phyloP scores from a whole-genome alignment of 371 early-diverging fungal species.

The Mortierella sp. region DNA sequence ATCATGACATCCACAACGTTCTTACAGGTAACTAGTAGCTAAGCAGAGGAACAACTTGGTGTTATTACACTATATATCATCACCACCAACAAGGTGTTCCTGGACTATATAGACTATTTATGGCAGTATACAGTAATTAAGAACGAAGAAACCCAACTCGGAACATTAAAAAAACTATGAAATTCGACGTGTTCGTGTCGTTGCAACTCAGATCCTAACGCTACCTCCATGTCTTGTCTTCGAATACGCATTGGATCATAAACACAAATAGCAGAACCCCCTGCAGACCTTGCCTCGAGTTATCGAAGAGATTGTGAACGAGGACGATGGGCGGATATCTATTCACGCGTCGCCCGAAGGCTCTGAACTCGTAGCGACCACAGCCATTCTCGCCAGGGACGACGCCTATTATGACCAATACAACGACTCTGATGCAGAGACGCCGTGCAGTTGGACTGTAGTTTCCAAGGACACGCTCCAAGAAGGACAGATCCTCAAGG shows the following conservation, averaged over 20 bases:
- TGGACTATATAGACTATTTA: no score
- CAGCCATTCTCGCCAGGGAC: background rate
- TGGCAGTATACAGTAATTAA: no score
- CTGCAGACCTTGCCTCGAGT: slow-evolving; percentile 17
- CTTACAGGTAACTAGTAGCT: no score
- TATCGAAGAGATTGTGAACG: slow-evolving; percentile 18
- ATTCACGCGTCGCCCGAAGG: background rate
- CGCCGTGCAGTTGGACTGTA: slow-evolving; percentile 31
- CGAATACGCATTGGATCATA: no score
- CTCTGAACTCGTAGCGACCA: background rate
- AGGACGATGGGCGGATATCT: slow-evolving; percentile 7
- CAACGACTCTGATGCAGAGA: slow-evolving; percentile 27
- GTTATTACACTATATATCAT: no score
- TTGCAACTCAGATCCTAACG: no score
- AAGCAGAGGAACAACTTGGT: no score
- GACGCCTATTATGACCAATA: slow-evolving; percentile 15
- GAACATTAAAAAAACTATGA: no score
- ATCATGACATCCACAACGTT: no score
- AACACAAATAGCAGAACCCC: background rate
- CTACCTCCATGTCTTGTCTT: no score
- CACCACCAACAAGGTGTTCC: background rate
- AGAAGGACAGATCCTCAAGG: slow-evolving; percentile 72
- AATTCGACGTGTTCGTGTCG: no score
- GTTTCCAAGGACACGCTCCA: slow-evolving; percentile 64
- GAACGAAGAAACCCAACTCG: no score